Conservation (phyloP, 371 early-diverging fungal species). For the Phascolomyces articulosus region DNA sequence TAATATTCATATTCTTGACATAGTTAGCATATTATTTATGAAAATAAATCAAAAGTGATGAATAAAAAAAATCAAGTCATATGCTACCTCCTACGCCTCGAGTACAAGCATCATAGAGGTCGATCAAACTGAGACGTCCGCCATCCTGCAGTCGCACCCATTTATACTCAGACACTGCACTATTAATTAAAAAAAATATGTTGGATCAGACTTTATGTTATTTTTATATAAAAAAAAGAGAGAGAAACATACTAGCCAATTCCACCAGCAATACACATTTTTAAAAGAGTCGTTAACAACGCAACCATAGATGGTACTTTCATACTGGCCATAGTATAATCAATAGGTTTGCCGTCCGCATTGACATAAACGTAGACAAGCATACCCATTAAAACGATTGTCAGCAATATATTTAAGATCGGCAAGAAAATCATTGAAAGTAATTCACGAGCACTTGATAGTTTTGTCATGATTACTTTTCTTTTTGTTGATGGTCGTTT, state of each 20-base stretch:
- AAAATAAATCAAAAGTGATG: neutral
- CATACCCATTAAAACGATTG: constrained; percentile 11
- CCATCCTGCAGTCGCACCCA: constrained; percentile 31
- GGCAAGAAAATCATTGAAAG: constrained; percentile 11
- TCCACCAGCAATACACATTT: constrained; percentile 28
- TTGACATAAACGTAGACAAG: constrained; percentile 12
- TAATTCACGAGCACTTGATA: constrained; percentile 5
- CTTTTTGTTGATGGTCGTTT: neutral
- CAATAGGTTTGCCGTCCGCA: constrained; percentile 23
- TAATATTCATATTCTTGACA: too few relatives aligned
- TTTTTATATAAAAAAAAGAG: neutral
- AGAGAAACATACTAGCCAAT: constrained; percentile 25
- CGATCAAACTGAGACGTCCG: constrained; percentile 20
- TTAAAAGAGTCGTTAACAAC: constrained; percentile 16
- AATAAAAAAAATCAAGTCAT: neutral
- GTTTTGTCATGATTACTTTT: neutral
- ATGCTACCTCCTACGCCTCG: constrained; percentile 28
- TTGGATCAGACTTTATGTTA: neutral
- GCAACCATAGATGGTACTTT: constrained; percentile 24
- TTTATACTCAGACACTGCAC: constrained; percentile 34
- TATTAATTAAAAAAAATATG: constrained; percentile 2
- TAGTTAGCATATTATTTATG: too few relatives aligned
- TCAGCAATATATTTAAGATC: constrained; percentile 7
- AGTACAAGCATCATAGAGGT: constrained; percentile 33
- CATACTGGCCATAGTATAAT: constrained; percentile 21